Percentiles rank a stretch among this genome's conserved stretches.
These are phyloP conservation scores for Coprinopsis strossmayeri DNA, from an alignment of 768 basidiomycete genomes.

Conservation along the genomic window DNA sequence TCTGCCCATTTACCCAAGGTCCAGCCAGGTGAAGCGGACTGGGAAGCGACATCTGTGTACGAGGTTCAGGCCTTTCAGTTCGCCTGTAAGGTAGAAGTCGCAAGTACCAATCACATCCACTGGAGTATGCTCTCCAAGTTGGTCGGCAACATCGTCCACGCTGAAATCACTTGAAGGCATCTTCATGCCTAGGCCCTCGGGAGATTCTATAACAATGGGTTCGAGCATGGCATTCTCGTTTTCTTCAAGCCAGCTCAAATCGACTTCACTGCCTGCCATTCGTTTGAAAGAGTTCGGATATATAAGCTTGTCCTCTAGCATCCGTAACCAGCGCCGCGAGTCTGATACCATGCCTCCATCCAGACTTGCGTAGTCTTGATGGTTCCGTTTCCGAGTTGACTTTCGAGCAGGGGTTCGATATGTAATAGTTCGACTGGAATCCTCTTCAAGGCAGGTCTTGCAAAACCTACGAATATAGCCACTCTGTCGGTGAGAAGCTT, in stretches of 20 bases:
- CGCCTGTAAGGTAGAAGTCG: conserved; percentile 3
- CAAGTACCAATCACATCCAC: conserved; percentile 92
- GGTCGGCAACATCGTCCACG: conserved; percentile 73
- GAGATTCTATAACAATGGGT: conserved; percentile 72
- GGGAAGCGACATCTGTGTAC: conserved; percentile 73
- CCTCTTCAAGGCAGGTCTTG: conserved; percentile 49
- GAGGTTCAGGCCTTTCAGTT: conserved; percentile 5
- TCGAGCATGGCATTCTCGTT: conserved; percentile 73
- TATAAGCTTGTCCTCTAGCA: conserved; percentile 64
- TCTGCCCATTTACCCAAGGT: conserved; percentile 86
- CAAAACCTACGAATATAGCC: conserved; percentile 52
- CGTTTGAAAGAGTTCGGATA: conserved; percentile 57
- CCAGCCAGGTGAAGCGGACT: conserved; percentile 84
- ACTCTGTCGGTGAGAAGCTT: conserved; percentile 6
- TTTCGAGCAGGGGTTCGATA: conserved; percentile 76
- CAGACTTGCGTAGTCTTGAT: conserved; percentile 75
- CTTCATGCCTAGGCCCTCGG: conserved; percentile 84
- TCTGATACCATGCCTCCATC: conserved; percentile 61
- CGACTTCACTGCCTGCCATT: conserved; percentile 63
- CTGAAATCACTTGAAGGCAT: conserved; percentile 72
- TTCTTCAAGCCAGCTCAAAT: conserved; percentile 65
- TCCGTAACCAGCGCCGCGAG: conserved; percentile 57
- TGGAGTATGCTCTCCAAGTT: conserved; percentile 70
- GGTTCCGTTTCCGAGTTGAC: conserved; percentile 66
- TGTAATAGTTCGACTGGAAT: conserved; percentile 60